These are phyloP conservation scores for Miamiensis avidus DNA, from an alignment of 169 alveolate genomes.

Conservation along the genomic window DNA sequence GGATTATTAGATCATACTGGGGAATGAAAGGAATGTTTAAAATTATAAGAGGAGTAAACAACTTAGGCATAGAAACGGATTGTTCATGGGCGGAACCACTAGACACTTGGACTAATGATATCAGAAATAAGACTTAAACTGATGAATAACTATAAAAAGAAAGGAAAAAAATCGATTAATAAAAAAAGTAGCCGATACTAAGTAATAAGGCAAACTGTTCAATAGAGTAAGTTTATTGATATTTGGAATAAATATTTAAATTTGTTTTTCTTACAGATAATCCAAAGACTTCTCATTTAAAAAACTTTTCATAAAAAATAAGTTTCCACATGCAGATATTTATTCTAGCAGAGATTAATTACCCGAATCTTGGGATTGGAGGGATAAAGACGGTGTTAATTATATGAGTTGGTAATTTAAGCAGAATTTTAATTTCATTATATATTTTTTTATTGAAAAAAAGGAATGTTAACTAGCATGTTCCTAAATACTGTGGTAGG, in stretches of 20 bases:
- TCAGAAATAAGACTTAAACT: constrained; percentile 36
- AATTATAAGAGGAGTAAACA: constrained; percentile 75
- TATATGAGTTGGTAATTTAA: constrained; percentile 68
- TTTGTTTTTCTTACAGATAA: no score
- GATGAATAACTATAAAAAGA: not conserved
- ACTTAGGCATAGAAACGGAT: constrained; percentile 62
- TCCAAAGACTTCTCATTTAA: no score
- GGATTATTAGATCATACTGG: constrained; percentile 52
- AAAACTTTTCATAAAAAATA: not conserved
- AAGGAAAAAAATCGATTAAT: not conserved
- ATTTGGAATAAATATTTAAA: no score
- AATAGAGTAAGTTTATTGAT: not conserved
- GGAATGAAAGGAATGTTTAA: constrained; percentile 83
- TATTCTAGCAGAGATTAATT: not conserved
- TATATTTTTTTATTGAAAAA: no score
- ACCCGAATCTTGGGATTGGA: constrained; percentile 62
- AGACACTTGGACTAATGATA: constrained; percentile 55
- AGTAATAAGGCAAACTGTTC: not conserved
- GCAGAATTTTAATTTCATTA: no score
- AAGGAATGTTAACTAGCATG: constrained; percentile 74
- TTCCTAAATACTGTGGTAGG: constrained; percentile 88
- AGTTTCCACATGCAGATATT: constrained; percentile 10
- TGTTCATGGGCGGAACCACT: constrained; percentile 70
- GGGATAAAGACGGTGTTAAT: constrained; percentile 64
- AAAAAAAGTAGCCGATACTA: not conserved